phyloP scores from a whole-genome alignment of 2,329 filamentous ascomycete species.

The Alternaria sp. region DNA sequence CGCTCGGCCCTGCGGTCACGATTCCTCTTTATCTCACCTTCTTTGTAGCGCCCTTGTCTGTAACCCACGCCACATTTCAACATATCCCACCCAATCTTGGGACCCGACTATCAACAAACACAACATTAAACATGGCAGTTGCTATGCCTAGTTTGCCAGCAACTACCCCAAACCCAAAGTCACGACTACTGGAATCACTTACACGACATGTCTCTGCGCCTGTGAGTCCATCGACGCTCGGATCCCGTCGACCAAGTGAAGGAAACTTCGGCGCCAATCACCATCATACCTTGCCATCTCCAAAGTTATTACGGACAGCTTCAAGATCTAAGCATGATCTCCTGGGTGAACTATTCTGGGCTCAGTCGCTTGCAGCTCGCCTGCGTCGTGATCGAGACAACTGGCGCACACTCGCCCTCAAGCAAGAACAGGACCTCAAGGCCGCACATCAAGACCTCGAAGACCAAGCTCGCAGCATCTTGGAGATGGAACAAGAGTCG shows the following conservation, averaged over 20 bases:
- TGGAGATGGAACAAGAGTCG: not conserved
- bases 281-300: not conserved
- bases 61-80: not conserved
- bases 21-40: constrained; percentile 3
- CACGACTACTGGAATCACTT: constrained; percentile 2
- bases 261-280: not conserved
- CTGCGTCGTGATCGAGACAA: constrained; percentile 16
- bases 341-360: constrained; percentile 7
- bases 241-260: not conserved
- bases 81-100: not conserved
- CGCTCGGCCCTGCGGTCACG: not conserved
- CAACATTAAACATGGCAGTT: not conserved
- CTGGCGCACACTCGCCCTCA: constrained; percentile 11
- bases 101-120: not conserved
- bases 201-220: constrained; percentile 18
- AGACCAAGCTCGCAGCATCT: not conserved
- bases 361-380: constrained; percentile 7
- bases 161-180: constrained; percentile 1
- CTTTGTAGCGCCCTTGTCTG: not conserved
- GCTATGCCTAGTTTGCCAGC: not conserved
- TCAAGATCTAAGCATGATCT: not conserved
- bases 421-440: constrained; percentile 8
- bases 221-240: not conserved
- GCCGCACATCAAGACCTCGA: not conserved
- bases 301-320: not conserved